Evolutionary conservation across 1,284 basidiomycete genomes (phyloP), one percentile per base, ranked within the genome.

Genomic region (Sphagnurus paluster): DNA sequence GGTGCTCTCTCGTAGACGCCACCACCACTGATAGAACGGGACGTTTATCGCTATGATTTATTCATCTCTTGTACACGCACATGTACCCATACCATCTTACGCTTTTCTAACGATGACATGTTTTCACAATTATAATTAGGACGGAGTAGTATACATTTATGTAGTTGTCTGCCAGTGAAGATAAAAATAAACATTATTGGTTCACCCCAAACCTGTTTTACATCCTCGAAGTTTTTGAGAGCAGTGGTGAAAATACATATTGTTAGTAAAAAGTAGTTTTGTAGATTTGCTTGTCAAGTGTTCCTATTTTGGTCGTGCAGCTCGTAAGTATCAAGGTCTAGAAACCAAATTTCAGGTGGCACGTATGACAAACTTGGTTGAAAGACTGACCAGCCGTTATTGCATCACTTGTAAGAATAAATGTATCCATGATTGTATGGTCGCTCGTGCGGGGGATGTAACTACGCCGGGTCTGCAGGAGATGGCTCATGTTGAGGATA

Each of bases 1-100:
- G 2, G 48, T 71, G 45, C 68, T 66, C 34, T 61, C 66, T 14
- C 58, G 62, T 42, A 57, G 63, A 49, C 30, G 28, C 2, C 28
- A 30, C 28, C 28, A 30, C 28, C 56, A 60, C 28, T 56, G 57
- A 50, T 64, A 60, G 46, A 24, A 40, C 34, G 9, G n/a, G n/a
- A 2, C 4, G 7, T 25, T 19, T 2, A 16, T 14, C n/a, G n/a
- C n/a, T n/a, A n/a, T n/a, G n/a, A n/a, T n/a, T n/a, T n/a, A n/a
- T n/a, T n/a, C n/a, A n/a, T n/a, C n/a, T n/a, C n/a, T n/a, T n/a
- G n/a, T n/a, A n/a, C n/a, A n/a, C n/a, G n/a, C n/a, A n/a, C n/a
- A n/a, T 42, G 40, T 39, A 34, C 34, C 37, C 29, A 23, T 50
- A 29, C 19, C 9, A 39, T 26, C 32, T 28, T 49, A 49, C 34